phyloP scores from a whole-genome alignment of 2,329 filamentous ascomycete genomes.

The Arthrinium puccinioides region DNA sequence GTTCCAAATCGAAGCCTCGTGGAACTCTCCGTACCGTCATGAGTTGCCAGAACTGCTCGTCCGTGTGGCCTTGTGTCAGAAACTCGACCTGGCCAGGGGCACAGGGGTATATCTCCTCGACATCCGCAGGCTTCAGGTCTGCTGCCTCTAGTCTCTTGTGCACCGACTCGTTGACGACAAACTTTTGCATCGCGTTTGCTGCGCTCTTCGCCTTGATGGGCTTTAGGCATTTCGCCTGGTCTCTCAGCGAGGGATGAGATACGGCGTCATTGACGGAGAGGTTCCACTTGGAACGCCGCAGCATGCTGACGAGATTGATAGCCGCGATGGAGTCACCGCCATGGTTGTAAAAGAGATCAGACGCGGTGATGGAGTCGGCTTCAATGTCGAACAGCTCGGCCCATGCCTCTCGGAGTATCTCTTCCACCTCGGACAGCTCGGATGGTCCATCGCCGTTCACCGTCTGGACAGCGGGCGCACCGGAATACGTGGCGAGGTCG shows the following conservation, averaged over 20 bases:
- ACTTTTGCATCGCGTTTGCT: slow-evolving; percentile 5
- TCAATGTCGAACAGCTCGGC: slow-evolving; percentile 7
- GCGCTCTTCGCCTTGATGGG: slow-evolving; percentile 1
- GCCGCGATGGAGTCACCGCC: slow-evolving; percentile 30
- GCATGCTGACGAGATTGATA: slow-evolving; percentile 37
- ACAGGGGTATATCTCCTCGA: slow-evolving; percentile 20
- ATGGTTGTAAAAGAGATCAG: slow-evolving; percentile 26
- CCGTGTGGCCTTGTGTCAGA: slow-evolving; percentile 15
- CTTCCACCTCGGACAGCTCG: slow-evolving; percentile 6
- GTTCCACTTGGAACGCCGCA: slow-evolving; percentile 12
- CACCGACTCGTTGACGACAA: slow-evolving; percentile 4
- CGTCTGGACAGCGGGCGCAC: not conserved
- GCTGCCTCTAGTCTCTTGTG: slow-evolving; percentile 1
- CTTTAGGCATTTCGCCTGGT: slow-evolving; percentile 8
- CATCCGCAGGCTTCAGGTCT: slow-evolving; percentile 3
- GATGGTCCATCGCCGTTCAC: not conserved
- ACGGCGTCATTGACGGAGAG: slow-evolving; percentile 17
- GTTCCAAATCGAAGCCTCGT: slow-evolving; percentile 7
- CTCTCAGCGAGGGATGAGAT: slow-evolving; percentile 10
- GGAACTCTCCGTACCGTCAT: slow-evolving; percentile 15
- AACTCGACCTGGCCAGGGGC: slow-evolving; percentile 22
- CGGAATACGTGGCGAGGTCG: slow-evolving; percentile 3
- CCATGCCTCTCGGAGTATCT: slow-evolving; percentile 5
- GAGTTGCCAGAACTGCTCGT: slow-evolving; percentile 16
- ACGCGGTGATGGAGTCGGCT: slow-evolving; percentile 7